Evolutionary conservation across 768 basidiomycete species (phyloP).

Genomic region (Boletus edulis): DNA sequence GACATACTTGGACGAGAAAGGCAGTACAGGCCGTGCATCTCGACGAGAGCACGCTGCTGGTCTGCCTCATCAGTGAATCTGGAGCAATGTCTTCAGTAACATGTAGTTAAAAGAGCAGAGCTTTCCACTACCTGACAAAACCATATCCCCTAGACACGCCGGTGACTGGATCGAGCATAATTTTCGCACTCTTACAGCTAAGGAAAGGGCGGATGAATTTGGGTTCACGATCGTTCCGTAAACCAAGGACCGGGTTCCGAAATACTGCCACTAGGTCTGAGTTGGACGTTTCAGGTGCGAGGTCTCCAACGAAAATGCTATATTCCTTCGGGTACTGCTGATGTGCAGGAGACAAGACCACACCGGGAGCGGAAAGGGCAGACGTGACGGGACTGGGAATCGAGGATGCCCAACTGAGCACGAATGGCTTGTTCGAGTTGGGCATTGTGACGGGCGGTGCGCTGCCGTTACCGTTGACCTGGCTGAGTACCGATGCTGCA

Average conservation of each 20-base stretch:
- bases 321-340: constrained; percentile 81
- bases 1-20: constrained; percentile 81
- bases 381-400: constrained; percentile 36
- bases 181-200: constrained; percentile 94
- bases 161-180: constrained; percentile 89
- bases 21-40: constrained; percentile 91
- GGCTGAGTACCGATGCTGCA: constrained; percentile 67
- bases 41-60: constrained; percentile 84
- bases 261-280: constrained; percentile 94
- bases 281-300: constrained; percentile 91
- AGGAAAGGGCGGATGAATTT: constrained; percentile 86
- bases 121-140: constrained; percentile 70
- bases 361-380: constrained; percentile 27
- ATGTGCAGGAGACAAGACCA: constrained; percentile 31
- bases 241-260: constrained; percentile 83
- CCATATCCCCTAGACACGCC: constrained; percentile 90
- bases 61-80: constrained; percentile 89
- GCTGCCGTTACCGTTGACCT: constrained; percentile 51
- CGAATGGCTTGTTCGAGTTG: constrained; percentile 79
- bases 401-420: constrained; percentile 72
- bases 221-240: constrained; percentile 83
- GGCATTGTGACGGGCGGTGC: constrained; percentile 67
- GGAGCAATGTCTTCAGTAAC: constrained; percentile 7
- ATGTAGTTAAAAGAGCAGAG: constrained; percentile 4
- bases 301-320: constrained; percentile 92